These are phyloP conservation scores for Epithele typhae DNA, from an alignment of 768 basidiomycete genomes.

Conservation along the genomic window DNA sequence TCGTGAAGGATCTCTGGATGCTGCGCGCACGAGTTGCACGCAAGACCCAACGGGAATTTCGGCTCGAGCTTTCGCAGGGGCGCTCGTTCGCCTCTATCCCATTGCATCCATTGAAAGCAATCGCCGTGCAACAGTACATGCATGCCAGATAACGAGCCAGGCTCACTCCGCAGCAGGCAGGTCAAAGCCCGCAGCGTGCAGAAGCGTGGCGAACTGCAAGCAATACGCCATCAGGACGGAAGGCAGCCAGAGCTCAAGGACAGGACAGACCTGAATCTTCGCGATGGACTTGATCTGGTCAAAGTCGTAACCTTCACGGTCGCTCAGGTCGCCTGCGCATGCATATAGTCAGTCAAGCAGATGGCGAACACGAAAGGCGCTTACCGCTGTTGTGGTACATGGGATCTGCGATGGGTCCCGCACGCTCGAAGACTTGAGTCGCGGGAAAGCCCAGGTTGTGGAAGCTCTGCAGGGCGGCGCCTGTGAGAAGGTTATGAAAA, in stretches of 20 bases:
- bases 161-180: slow-evolving; percentile 13
- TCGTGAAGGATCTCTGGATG: no score
- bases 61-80: no score
- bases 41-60: no score
- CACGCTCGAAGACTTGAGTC: slow-evolving; percentile 85
- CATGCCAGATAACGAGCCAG: no score
- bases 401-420: slow-evolving; percentile 80
- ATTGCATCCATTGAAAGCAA: no score
- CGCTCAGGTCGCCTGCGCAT: slow-evolving; percentile 64
- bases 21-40: no score
- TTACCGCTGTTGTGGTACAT: slow-evolving; percentile 84
- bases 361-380: no score
- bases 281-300: slow-evolving; percentile 79
- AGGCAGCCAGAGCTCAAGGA: neutral
- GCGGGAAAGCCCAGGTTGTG: slow-evolving; percentile 80
- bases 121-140: no score
- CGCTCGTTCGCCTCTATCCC: no score
- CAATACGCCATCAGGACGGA: neutral
- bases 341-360: neutral
- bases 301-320: slow-evolving; percentile 78
- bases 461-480: slow-evolving; percentile 51
- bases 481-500: no score
- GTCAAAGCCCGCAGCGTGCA: slow-evolving; percentile 67
- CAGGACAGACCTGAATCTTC: slow-evolving; percentile 65
- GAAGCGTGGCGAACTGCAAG: slow-evolving; percentile 58